phyloP scores from a whole-genome alignment of 1,284 basidiomycete genomes.

The Ustilago trichophora region DNA sequence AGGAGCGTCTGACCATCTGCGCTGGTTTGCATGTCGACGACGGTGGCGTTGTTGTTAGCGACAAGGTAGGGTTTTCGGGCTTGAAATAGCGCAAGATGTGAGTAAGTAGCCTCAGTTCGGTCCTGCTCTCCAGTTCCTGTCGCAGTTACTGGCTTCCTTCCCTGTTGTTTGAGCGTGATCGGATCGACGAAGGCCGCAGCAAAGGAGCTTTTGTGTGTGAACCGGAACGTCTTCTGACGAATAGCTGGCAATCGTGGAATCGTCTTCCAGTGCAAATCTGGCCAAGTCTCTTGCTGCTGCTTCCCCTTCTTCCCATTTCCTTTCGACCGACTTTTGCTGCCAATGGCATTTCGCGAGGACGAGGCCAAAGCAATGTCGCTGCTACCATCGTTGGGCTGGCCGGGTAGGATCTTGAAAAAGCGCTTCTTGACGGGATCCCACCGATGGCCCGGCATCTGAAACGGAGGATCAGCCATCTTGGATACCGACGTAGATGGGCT shows the following conservation, averaged over 20 bases:
- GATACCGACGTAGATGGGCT: too few relatives aligned
- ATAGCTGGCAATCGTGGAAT: slow-evolving; percentile 11
- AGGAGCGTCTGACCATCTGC: background rate
- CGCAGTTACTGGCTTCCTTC: background rate
- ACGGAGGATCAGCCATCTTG: slow-evolving; percentile 36
- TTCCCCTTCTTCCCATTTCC: background rate
- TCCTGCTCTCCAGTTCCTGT: background rate
- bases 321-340: background rate
- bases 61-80: background rate
- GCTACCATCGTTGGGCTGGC: too few relatives aligned
- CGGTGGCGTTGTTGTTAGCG: accelerated
- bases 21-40: slow-evolving; percentile 5
- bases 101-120: slow-evolving; percentile 16
- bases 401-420: slow-evolving; percentile 41
- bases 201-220: background rate
- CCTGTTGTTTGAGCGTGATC: slow-evolving; percentile 10
- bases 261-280: background rate
- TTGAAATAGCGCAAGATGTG: slow-evolving; percentile 15
- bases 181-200: slow-evolving; percentile 2
- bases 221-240: background rate
- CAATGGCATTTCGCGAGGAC: background rate
- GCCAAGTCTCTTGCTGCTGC: background rate
- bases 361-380: too few relatives aligned
- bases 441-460: slow-evolving; percentile 38
- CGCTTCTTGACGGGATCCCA: slow-evolving; percentile 42